A percentile compares a stretch with the other conserved stretches of the same genome.
Conservation (phyloP, 495 filamentous ascomycete species). For the Thozetella sp. region DNA sequence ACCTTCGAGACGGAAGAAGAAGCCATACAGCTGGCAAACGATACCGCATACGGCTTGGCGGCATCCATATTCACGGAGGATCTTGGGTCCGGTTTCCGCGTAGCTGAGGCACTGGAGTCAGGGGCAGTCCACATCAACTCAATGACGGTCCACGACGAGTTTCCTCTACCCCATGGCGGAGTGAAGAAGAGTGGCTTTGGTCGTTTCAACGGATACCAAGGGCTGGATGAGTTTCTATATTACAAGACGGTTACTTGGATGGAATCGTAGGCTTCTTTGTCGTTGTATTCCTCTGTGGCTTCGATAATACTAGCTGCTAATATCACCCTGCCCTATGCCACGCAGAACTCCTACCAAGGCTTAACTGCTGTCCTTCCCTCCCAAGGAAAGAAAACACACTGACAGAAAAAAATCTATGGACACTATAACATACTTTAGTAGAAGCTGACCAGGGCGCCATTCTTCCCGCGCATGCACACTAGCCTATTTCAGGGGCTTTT, state of each 20-base stretch:
- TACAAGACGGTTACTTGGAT: slow-evolving; percentile 68
- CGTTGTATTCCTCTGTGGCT: too few relatives aligned
- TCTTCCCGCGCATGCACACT: too few relatives aligned
- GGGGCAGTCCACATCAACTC: slow-evolving; percentile 39
- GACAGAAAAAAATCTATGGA: too few relatives aligned
- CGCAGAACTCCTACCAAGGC: too few relatives aligned
- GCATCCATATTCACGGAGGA: slow-evolving; percentile 71
- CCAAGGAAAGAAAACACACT: too few relatives aligned
- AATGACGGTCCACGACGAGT: slow-evolving; percentile 65
- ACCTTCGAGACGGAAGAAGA: slow-evolving; percentile 62
- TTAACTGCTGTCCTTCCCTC: too few relatives aligned
- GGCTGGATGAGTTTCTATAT: slow-evolving; percentile 65
- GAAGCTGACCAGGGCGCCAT: too few relatives aligned
- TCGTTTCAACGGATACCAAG: slow-evolving; percentile 37
- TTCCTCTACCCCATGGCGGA: slow-evolving; percentile 68
- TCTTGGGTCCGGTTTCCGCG: slow-evolving; percentile 61
- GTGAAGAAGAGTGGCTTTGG: slow-evolving; percentile 75
- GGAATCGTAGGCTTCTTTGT: too few relatives aligned
- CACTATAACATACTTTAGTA: too few relatives aligned
- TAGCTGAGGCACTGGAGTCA: slow-evolving; percentile 63
- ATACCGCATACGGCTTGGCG: slow-evolving; percentile 60
- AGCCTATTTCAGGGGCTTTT: too few relatives aligned
- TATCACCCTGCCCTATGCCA: too few relatives aligned
- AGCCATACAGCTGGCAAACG: slow-evolving; percentile 63
- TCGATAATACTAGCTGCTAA: too few relatives aligned